Evolutionary conservation across 2,329 filamentous ascomycete genomes (phyloP), one percentile per base, ranked within the genome.

Genomic region (Blastomyces silverae): DNA sequence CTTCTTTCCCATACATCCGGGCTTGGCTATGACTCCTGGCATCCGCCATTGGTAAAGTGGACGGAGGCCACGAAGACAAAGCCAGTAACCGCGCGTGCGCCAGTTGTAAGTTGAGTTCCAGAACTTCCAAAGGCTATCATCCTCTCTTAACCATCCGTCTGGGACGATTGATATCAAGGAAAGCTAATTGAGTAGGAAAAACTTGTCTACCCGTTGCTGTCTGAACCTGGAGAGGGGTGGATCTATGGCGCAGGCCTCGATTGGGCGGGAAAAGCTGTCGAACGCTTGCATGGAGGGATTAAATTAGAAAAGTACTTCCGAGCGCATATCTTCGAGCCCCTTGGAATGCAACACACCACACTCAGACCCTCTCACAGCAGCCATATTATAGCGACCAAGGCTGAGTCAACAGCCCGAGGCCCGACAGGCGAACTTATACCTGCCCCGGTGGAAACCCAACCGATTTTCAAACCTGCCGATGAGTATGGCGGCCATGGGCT

Each of bases 151-250:
- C 7, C 67, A 71, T 52, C 13, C 56, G 15, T 39, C 25, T 17
- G 34, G n/a, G 31, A 44, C 25, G 15, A 2, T 58, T 58, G 17
- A 37, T 3, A 39, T 37, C 15, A n/a, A 56, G 20, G 8, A 4
- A 58, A 25, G 22, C n/a, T 44, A 42, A 44, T n/a, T 15, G 25
- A 8, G 31, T 52, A 68, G 68, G 63, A 53, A 3, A 63, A 66
- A 31, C 64, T 66, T 50, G 48, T 20, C 3, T 67, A 65, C 48
- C 81, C 82, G 0, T 75, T 85, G 1, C 56, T 74, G 1, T 83
- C 78, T 66, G 79, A 85, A 65, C 83, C 83, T 0, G 83, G 82
- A 0, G 73, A 74, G 0, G 73, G 74, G 4, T 85, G 82, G 81
- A 72, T 73, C 58, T 85, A 85, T 66, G 79, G 81, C 2, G 68